Evolutionary conservation across 768 basidiomycete species (phyloP), one percentile per base, ranked within the genome.

Genomic region (Lentinula boryana): DNA sequence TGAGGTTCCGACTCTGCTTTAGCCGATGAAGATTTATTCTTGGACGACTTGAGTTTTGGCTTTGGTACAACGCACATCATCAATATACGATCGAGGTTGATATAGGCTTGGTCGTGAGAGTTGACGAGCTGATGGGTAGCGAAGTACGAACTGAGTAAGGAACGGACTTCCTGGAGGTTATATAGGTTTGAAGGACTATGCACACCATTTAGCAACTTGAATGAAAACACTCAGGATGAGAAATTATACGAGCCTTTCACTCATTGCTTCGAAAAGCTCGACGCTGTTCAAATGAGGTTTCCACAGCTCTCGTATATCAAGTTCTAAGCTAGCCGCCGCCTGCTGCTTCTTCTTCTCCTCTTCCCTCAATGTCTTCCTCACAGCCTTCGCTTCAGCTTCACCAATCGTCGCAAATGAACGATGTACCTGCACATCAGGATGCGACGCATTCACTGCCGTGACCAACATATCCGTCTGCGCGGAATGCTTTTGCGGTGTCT

Each of bases 271-370:
- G 69, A 94, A 92, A 61, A 93, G 79, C 5, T 72, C 71, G 2
- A 82, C 63, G 1, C 82, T 86, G 5, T 68, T 65, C 43, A 80
- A 78, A 67, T 85, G 80, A 9, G 93, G 90, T 65, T 90, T 95
- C 87, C 86, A 94, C 32, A 89, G 64, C 69, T 92, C 90, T 35
- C 70, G 80, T 35, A 94, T 76, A 15, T 75, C 78, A 23, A 93
- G 72, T 64, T 85, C 83, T 43, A 73, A 75, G 13, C 66, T 72
- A 53, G 72, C 77, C 31, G 70, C 78, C 56, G 74, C 76, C 68
- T 74, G 74, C 15, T 67, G 72, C 62, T 75, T 81, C 61, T 75
- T 76, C 60, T 75, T 80, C 53, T 80, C 80, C 49, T 80, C 82
- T 56, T 85, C 84, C 59, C 77, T 72, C 50, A 77, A 78, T 13